Evolutionary conservation across 164 flowering plant genomes (phyloP), one percentile per base, ranked within the genome.

Genomic region (Warburgia ugandensis): DNA sequence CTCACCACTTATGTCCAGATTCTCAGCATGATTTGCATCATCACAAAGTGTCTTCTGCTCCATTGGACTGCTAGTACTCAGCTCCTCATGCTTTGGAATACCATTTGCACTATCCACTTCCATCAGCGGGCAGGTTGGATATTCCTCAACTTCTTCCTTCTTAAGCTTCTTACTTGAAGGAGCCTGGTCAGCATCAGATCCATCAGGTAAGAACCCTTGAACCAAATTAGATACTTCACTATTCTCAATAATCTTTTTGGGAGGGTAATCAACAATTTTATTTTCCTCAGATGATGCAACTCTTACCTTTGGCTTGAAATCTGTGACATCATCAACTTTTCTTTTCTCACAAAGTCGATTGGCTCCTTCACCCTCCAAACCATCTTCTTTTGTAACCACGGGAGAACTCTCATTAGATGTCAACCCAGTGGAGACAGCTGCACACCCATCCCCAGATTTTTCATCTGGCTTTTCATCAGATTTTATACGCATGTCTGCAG

Each of bases 91-190:
- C n/a, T n/a, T n/a, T n/a, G n/a, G n/a, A n/a, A n/a, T n/a, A n/a
- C n/a, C n/a, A 22, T 54, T 58, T 35, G 47, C 49, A 12, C 6
- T 23, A n/a, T 31, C 29, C 17, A 19, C 29, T 16, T 42, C 61
- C 17, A 31, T 50, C 37, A 62, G 30, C 19, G 56, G 59, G 45
- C 45, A 44, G 6, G 64, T 47, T 27, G 29, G 51, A 48, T 37
- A 64, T 61, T 58, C 68, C 26, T 39, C 57, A 52, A 47, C 54
- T 54, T 54, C n/a, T n/a, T n/a, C 67, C 49, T 50, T 46, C 52
- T 60, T 59, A 17, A 17, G 47, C 32, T 60, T 48, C 5, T 20
- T 21, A 40, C 49, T 48, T 27, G 53, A 22, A 45, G 25, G 28
- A 21, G 39, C 52, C 28, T 56, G 46, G 19, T 20, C 58, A 25